Conservation (phyloP, 305 asterid species). For the Fraxinus greggii region DNA sequence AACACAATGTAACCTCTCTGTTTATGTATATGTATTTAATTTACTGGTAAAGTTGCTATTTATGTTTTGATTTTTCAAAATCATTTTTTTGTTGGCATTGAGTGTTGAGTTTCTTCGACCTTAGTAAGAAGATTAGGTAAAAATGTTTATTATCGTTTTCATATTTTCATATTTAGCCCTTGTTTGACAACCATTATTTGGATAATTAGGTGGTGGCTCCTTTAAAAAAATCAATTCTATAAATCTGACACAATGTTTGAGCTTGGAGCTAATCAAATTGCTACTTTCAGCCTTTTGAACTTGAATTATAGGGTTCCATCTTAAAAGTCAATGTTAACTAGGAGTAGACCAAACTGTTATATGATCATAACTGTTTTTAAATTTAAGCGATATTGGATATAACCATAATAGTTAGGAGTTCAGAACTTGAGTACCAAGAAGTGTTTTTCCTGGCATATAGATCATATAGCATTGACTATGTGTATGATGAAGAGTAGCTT, state of each 20-base stretch:
- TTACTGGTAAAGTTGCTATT: background rate
- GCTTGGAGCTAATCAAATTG: background rate
- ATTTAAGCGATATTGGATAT: background rate
- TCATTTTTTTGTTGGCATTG: background rate
- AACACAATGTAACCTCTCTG: constrained; percentile 56
- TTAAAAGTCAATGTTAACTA: background rate
- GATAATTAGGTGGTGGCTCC: background rate
- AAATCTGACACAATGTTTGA: background rate
- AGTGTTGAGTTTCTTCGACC: background rate
- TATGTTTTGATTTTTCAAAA: background rate
- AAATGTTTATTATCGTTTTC: background rate
- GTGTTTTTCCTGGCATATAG: background rate
- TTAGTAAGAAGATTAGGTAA: background rate
- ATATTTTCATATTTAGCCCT: background rate
- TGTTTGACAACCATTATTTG: too few species aligned
- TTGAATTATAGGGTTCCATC: background rate
- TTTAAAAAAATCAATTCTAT: background rate
- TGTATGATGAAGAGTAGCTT: background rate
- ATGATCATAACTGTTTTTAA: background rate
- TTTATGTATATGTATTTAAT: constrained; percentile 1
- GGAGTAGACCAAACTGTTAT: background rate
- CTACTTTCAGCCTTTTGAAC: background rate
- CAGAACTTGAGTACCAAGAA: background rate
- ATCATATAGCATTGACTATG: background rate
- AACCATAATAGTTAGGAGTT: background rate